Evolutionary conservation across 2,329 filamentous ascomycete species (phyloP), one percentile per base, ranked within the genome.

Genomic region (Xylariaceae sp.): DNA sequence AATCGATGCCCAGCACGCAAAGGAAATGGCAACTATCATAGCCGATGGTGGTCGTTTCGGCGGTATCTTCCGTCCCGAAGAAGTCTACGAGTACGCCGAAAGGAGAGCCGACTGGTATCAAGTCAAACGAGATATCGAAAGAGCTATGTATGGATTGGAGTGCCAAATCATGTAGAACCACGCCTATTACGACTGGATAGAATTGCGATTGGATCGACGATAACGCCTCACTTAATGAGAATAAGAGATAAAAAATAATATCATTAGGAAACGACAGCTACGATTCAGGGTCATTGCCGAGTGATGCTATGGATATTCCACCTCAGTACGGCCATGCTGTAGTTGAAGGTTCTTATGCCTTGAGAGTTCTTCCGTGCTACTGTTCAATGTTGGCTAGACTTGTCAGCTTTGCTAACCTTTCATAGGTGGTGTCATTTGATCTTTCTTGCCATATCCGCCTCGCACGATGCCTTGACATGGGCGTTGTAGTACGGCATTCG

Each of bases 11-110:
- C 81, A 82, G 30, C 89, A 97, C 71, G 90, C 94, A 11, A 96
- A 96, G 73, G 94, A 97, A 73, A 88, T 99, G 80, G 94, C 94
- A 4, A 89, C 88, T 2, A 90, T 99, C 58, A 97, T 99, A 71
- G 92, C 94, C 0, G 94, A 99, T 71, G 86, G 85, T 0, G 89
- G 93, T 70, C 84, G 93, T 2, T 99, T 97, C 72, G 84, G 89
- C 30, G 94, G 94, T 10, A 89, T 99, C 53, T 97, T 97, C 70
- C 83, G 92, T 17, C 90, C 93, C 0, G 94, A 99, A 74, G 94
- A 99, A 77, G 94, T 97, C 2, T 96, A 96, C 70, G 93, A 97
- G 78, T 99, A 95, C 77, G 94, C 93, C 1, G 92, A 97, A 75
- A 80, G 94, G 66, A 80, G 94, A 67, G 92, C 92, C 53, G 94